Evolutionary conservation across 2,329 filamentous ascomycete species (phyloP).

Genomic region (Colletotrichum gloeosporioides): DNA sequence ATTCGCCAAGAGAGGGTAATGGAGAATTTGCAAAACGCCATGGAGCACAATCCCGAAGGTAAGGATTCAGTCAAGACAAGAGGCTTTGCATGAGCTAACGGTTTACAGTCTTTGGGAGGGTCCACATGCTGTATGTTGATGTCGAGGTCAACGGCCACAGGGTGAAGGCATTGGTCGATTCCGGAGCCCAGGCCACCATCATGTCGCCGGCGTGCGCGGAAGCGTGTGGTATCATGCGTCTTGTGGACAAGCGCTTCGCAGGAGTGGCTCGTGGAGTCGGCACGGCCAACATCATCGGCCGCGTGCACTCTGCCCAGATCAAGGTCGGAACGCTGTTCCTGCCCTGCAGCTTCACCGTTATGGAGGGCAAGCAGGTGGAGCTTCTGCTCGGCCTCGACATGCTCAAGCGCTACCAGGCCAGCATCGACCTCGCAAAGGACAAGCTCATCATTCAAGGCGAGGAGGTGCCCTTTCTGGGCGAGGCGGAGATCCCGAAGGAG

Average conservation of each 20-base stretch:
- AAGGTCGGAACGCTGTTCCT: constrained; percentile 88
- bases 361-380: constrained; percentile 98
- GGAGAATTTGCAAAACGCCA: constrained; percentile 94
- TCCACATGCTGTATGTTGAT: constrained; percentile 95
- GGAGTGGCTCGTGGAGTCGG: constrained; percentile 94
- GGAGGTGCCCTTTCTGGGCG: constrained; percentile 87
- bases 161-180: constrained; percentile 96
- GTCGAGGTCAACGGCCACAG: constrained; percentile 93
- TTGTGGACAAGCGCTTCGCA: constrained; percentile 90
- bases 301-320: constrained; percentile 94
- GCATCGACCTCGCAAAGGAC: constrained; percentile 85
- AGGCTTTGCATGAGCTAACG: not conserved
- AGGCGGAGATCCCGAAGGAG: constrained; percentile 91
- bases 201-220: constrained; percentile 96
- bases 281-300: constrained; percentile 91
- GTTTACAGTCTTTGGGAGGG: constrained; percentile 83
- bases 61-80: constrained; percentile 30
- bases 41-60: constrained; percentile 98
- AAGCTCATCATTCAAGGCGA: constrained; percentile 87
- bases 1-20: constrained; percentile 94
- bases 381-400: constrained; percentile 93
- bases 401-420: constrained; percentile 94
- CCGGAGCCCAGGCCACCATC: constrained; percentile 95
- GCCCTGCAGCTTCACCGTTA: constrained; percentile 96
- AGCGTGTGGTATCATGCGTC: constrained; percentile 91